These are phyloP conservation scores for Gypsophila paniculata DNA, from an alignment of 179 eudicot genomes.

Conservation along the genomic window DNA sequence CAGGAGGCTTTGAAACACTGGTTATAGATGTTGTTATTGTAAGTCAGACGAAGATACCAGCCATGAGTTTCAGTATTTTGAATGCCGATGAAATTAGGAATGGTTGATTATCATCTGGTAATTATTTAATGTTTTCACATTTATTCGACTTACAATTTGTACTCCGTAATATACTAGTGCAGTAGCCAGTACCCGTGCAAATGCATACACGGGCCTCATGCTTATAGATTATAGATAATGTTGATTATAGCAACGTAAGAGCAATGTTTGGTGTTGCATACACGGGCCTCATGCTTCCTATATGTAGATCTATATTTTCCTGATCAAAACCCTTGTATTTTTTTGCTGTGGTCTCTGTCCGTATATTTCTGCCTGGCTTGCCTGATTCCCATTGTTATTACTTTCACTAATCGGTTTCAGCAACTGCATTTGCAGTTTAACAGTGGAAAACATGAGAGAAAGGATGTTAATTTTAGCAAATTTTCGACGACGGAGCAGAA, in stretches of 20 bases:
- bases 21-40: too few relatives aligned
- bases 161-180: too few relatives aligned
- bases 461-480: slow-evolving; percentile 37
- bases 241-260: not conserved
- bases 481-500: slow-evolving; percentile 45
- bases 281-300: slow-evolving; percentile 6
- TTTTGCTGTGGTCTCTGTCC: not conserved
- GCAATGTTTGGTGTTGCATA: not conserved
- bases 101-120: too few relatives aligned
- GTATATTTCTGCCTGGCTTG: not conserved
- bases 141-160: too few relatives aligned
- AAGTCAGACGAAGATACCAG: too few relatives aligned
- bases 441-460: slow-evolving; percentile 54
- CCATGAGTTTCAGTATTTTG: too few relatives aligned
- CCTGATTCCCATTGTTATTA: not conserved
- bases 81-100: too few relatives aligned
- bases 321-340: slow-evolving; percentile 1
- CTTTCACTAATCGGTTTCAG: not conserved
- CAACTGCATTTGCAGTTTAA: slow-evolving; percentile 45
- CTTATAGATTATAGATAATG: not conserved
- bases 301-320: not conserved
- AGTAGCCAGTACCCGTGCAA: too few relatives aligned
- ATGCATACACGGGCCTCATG: too few relatives aligned
- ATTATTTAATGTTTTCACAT: too few relatives aligned
- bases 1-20: too few relatives aligned